Base-by-base conservation (phyloP, 495 filamentous ascomycete species). In the Thermothielavioides terrestris region DNA sequence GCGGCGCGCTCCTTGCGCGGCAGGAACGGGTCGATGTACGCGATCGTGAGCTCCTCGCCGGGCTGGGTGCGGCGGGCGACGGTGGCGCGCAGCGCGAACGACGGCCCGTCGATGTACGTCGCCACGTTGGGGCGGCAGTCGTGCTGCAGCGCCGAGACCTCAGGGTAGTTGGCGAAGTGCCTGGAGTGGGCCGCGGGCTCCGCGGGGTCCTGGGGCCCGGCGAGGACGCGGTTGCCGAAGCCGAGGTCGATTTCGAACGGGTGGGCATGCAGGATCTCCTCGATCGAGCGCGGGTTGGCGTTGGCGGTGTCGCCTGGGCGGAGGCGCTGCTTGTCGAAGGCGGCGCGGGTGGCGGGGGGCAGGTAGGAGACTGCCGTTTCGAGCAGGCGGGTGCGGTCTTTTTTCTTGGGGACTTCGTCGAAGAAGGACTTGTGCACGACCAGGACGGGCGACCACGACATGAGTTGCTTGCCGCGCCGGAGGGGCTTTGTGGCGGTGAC, bases 91-190 rank as follows among this genome's bases (percentile, higher is more conserved):
- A 60, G 38, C 4, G 60, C 52, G 6, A 70, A 21, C 27, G 55
- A 46, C n/a, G n/a, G n/a, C 0, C 20, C 8, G 42, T 64, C 66
- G 36, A 66, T 49, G 53, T 63, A 48, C 26, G 44, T 64, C 3
- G 66, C 66, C n/a, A 63, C 11, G 28, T 67, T 70, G 5, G 67
- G 65, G 3, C 67, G 58, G 52, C 67, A 69, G 31, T 68, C 58
- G 46, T 68, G 65, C 26, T 54, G 52, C 2, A 69, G 42, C 0
- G 44, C 18, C 15, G 59, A 36, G 5, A 53, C 41, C 42, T 68
- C 57, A 0, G 67, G 67, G 47, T 59, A 69, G 46, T 64, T 62
- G 45, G 53, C 52, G 22, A 54, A 61, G 50, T 69, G 67, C 39
- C 50, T 48, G 6, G 56, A 47, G 38, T 60, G 45, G 15, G n/a